Evolutionary conservation across 1,284 basidiomycete genomes (phyloP), one percentile per base, ranked within the genome.

Genomic region (Malassezia globosa): DNA sequence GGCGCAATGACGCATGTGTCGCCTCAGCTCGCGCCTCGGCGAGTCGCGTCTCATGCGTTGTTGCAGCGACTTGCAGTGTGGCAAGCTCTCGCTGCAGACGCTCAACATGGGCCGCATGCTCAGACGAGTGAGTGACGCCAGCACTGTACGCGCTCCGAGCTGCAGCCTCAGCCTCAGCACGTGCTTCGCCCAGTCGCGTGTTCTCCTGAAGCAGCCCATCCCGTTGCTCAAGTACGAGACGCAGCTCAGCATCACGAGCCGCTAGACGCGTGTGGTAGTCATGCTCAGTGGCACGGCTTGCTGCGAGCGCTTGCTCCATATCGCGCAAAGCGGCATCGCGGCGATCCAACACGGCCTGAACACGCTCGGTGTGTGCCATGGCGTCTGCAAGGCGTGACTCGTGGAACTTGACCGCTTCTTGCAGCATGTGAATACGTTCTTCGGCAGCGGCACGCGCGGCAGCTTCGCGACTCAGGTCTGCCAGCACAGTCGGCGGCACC

Each of bases 121-220:
- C 89, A 10, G 75, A 76, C 67, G 80, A 80, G 71, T 83, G 85
- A 5, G 79, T 78, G 47, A 87, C 84, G 57, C 87, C 86, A 63
- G 83, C 81, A 37, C 72, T 75, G 31, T 42, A 27, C 14, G 40
- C 25, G 24, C 31, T 18, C 14, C 44, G 44, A 10, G 40, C 22
- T 3, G 42, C 42, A 4, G 40, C 45, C 22, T 52, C 50, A 7
- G 42, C 42, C 7, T 24, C 26, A 14, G 37, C 43, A 5, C 34
- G 38, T 25, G 42, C 50, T n/a, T 34, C 37, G 29, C 31, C 21
- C 13, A 40, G 27, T 27, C 36, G 33, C 19, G 34, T 21, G 23
- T 47, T 46, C 14, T 52, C 50, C 14, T 41, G 36, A 7, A 40
- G 37, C 8, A 52, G 45, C 27, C 8, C 16, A 16, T 52, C 50